Evolutionary conservation across 2,329 filamentous ascomycete species (phyloP), one percentile per base, ranked within the genome.

Genomic region (Knufia fluminis): DNA sequence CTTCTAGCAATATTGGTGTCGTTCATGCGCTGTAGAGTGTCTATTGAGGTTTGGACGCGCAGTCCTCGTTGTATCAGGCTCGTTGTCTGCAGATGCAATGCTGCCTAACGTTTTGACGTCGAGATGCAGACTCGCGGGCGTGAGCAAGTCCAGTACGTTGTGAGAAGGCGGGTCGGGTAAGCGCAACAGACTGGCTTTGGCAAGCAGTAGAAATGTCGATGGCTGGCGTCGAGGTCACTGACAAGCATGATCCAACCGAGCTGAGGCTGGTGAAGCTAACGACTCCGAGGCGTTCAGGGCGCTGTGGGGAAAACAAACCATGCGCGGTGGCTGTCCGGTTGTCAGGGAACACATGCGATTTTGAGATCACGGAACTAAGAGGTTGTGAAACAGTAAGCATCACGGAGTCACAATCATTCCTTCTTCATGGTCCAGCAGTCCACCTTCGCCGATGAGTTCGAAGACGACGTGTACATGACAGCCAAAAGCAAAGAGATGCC

Each of bases 401-500:
- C 14, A 42, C 19, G n/a, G 14, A 42, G n/a, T 10, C n/a, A 17
- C 42, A 8, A 24, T 8, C 7, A 41, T 22, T 10, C 17, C 6
- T 41, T 41, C 17, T 23, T 16, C n/a, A 46, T 46, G 44, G 16
- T 31, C 14, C 44, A 17, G 16, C 31, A 46, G 22, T 16, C 44
- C 16, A 17, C 9, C 7, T 38, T 46, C 24, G 31, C 33, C 16
- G 31, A 46, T 26, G 44, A 36, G 4, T 48, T 28, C 22, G 19
- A 23, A 28, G 14, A 48, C 16, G 36, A 41, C 14, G 17, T 26
- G 16, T n/a, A 31, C 16, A 23, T 20, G 20, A 36, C 28, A 48
- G 43, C 40, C 38, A 31, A 20, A 12, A 20, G 26, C 31, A 48
- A 23, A 23, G 53, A 55, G 49, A 49, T 35, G 16, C 36, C 47